Conservation (phyloP, 192 early-diverging fungal genomes). For the Backusella westeae region DNA sequence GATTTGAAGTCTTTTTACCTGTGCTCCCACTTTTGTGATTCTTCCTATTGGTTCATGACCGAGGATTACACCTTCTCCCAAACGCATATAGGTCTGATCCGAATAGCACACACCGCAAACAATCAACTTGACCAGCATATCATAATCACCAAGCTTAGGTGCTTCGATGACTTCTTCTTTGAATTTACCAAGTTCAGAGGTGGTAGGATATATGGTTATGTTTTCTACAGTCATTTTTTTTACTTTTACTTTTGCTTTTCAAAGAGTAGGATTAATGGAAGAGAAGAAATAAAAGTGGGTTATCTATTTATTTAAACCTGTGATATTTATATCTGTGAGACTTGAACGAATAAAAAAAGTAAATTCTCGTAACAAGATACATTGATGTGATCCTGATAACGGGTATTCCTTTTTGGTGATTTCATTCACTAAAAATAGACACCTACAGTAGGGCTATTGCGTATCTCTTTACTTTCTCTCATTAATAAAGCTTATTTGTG, state of each 20-base stretch:
- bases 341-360: not conserved
- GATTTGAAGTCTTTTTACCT: constrained; percentile 48
- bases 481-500: no score
- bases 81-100: not conserved
- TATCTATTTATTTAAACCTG: not conserved
- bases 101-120: not conserved
- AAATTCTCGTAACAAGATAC: not conserved
- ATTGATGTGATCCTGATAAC: no score
- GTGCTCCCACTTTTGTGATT: constrained; percentile 54
- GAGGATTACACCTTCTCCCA: constrained; percentile 7
- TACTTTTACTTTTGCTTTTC: not conserved
- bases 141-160: not conserved
- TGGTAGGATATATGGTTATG: not conserved
- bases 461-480: no score
- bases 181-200: not conserved
- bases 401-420: no score
- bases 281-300: not conserved
- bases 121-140: not conserved
- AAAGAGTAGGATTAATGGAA: not conserved
- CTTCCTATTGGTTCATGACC: constrained; percentile 73
- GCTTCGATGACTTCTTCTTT: not conserved
- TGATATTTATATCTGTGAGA: not conserved
- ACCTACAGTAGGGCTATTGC: no score
- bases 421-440: no score
- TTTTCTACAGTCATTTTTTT: not conserved